Conservation (phyloP, 192 early-diverging fungal species). For the Dissophora globulifera region DNA sequence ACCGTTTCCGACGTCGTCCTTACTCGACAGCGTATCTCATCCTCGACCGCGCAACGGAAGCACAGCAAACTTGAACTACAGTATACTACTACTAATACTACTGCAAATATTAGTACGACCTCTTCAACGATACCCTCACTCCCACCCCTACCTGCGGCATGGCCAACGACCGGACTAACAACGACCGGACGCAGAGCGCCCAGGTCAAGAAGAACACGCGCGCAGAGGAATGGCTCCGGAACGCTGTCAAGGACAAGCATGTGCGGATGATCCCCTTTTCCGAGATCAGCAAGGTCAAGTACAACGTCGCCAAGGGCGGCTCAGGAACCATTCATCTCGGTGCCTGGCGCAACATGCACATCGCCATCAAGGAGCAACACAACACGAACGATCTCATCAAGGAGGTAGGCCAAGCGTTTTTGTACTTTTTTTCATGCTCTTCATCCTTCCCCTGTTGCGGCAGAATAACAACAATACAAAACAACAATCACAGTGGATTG, state of each 20-base stretch:
- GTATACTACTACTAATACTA: too few relatives aligned
- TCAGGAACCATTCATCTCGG: conserved; percentile 54
- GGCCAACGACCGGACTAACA: conserved; percentile 37
- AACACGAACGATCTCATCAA: conserved; percentile 56
- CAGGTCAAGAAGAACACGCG: conserved; percentile 50
- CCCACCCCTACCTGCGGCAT: too few relatives aligned
- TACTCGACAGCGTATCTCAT: too few relatives aligned
- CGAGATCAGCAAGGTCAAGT: conserved; percentile 55
- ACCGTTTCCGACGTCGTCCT: too few relatives aligned
- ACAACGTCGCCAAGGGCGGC: conserved; percentile 52
- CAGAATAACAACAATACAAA: too few relatives aligned
- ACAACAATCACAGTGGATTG: too few relatives aligned
- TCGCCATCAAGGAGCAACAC: conserved; percentile 54
- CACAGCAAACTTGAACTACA: too few relatives aligned
- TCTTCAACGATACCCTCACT: too few relatives aligned
- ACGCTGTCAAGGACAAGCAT: conserved; percentile 53
- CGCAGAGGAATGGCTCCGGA: conserved; percentile 51
- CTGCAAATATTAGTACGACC: too few relatives aligned
- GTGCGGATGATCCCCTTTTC: conserved; percentile 54
- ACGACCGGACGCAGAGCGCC: conserved; percentile 40
- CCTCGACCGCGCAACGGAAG: too few relatives aligned
- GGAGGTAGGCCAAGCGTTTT: conserved; percentile 44
- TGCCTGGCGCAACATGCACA: conserved; percentile 53
- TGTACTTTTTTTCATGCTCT: too few relatives aligned
- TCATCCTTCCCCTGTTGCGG: too few relatives aligned